Conservation (phyloP, 2,329 filamentous ascomycete genomes). For the Volutella citrinella region DNA sequence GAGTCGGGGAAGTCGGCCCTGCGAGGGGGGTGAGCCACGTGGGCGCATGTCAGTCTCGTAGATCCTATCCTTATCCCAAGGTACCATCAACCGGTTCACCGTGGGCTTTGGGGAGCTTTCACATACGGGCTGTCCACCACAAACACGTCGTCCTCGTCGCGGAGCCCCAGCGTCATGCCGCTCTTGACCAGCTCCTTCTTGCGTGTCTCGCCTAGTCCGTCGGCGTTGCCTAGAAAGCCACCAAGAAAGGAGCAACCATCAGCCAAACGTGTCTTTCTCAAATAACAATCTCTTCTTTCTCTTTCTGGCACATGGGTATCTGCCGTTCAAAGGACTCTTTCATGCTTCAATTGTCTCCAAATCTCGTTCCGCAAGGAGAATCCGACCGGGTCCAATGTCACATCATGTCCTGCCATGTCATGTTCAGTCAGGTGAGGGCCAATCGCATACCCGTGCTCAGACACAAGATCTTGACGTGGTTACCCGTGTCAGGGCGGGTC, state of each 20-base stretch:
- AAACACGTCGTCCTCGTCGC: conserved; percentile 73
- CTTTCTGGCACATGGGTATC: too few species aligned
- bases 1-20: conserved; percentile 76
- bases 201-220: conserved; percentile 79
- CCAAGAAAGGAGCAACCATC: conserved; percentile 14
- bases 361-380: too few species aligned
- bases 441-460: conserved; percentile 69
- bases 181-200: conserved; percentile 82
- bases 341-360: too few species aligned
- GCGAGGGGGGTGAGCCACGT: background rate
- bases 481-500: conserved; percentile 73
- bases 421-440: too few species aligned
- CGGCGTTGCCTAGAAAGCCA: conserved; percentile 65
- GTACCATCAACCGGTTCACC: too few species aligned
- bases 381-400: too few species aligned
- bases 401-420: too few species aligned
- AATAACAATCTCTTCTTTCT: too few species aligned
- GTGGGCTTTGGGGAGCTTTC: too few species aligned
- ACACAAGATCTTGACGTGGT: conserved; percentile 93
- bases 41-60: conserved; percentile 11
- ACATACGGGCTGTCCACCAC: conserved; percentile 75
- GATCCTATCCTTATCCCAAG: too few species aligned
- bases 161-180: conserved; percentile 71
- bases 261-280: conserved; percentile 14
- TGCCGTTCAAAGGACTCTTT: too few species aligned